Percentiles rank a stretch among this genome's conserved stretches.
Conservation (phyloP, 1,284 basidiomycete genomes). For the Cryptococcus neoformans region DNA sequence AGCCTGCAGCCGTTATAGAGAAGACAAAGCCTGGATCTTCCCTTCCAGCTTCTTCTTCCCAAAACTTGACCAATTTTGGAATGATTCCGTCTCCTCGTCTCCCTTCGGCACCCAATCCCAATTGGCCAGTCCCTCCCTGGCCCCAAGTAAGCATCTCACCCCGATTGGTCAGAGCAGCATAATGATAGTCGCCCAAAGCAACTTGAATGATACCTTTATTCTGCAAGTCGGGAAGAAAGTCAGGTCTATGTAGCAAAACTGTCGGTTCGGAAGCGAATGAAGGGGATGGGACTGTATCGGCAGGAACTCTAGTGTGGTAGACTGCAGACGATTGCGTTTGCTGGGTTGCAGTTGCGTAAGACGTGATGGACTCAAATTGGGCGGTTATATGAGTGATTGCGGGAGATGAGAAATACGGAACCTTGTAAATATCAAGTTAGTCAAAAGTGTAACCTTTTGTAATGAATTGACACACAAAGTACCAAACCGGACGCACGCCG, state of each 20-base stretch:
- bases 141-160: slow-evolving; percentile 86
- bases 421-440: slow-evolving; percentile 15
- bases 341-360: slow-evolving; percentile 71
- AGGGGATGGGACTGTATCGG: slow-evolving; percentile 4
- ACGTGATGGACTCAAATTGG: slow-evolving; percentile 72
- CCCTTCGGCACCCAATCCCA: slow-evolving; percentile 52
- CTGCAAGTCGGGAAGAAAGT: slow-evolving; percentile 67
- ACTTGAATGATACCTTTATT: slow-evolving; percentile 73
- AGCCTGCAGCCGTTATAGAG: slow-evolving; percentile 70
- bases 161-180: slow-evolving; percentile 69
- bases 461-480: slow-evolving; percentile 60
- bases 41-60: not conserved
- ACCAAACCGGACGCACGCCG: slow-evolving; percentile 53
- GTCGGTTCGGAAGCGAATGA: not conserved
- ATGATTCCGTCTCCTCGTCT: not conserved
- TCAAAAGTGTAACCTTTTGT: not conserved
- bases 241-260: slow-evolving; percentile 48
- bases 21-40: slow-evolving; percentile 61
- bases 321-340: slow-evolving; percentile 8
- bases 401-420: slow-evolving; percentile 37
- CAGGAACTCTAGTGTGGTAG: slow-evolving; percentile 34
- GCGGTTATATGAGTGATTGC: slow-evolving; percentile 68
- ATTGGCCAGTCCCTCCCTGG: slow-evolving; percentile 66
- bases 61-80: slow-evolving; percentile 1
- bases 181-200: slow-evolving; percentile 85